Base-by-base conservation (phyloP, 2,329 filamentous ascomycete genomes). In the Colletotrichum eremochloae region DNA sequence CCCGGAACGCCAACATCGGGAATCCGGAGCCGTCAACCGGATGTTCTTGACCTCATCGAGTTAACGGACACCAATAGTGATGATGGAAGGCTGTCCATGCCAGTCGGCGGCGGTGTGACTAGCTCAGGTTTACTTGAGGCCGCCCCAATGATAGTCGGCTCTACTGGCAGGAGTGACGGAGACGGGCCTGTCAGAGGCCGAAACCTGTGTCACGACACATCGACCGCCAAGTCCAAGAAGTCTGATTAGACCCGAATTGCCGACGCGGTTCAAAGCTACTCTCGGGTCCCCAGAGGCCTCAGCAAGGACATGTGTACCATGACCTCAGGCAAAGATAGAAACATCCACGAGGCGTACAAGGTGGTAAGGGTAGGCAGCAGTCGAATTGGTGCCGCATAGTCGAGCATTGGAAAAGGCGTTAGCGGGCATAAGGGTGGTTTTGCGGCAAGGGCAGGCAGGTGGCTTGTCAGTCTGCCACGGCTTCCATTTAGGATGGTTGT, bases 31-130 rank as follows among this genome's bases (percentile, higher is more conserved):
- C 76, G 78, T 76, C 85, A 79, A 76, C 78, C 78, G 74, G 85
- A 85, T 20, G 79, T 88, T 18, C 85, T 88, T 5, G 92, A 94
- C 80, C 81, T 94, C 52, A 95, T 95, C 77, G 93, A 95, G 79
- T 84, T 95, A 72, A 87, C 90, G 29, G 91, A 94, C 77, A 85
- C 88, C 31, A 84, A 84, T 31, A 88, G 87, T 77, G 88, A 90
- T 64, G 88, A 90, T 74, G 87, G 86, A 55, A 80, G 79, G 44
- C 68, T 78, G 42, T 67, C 76, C 7, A 65, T 68, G n/a, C 76
- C 75, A 31, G 68, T 68, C 14, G 31, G 40, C 42, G 50, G 55
- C 69, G 64, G 64, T 20, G 53, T 72, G 7, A 56, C 60, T 46
- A 74, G 80, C 7, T 71, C 77, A 33, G 78, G 78, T 57, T 71